Evolutionary conservation across 345 rosid genomes (phyloP).

Genomic region (Nasturtium officinale): DNA sequence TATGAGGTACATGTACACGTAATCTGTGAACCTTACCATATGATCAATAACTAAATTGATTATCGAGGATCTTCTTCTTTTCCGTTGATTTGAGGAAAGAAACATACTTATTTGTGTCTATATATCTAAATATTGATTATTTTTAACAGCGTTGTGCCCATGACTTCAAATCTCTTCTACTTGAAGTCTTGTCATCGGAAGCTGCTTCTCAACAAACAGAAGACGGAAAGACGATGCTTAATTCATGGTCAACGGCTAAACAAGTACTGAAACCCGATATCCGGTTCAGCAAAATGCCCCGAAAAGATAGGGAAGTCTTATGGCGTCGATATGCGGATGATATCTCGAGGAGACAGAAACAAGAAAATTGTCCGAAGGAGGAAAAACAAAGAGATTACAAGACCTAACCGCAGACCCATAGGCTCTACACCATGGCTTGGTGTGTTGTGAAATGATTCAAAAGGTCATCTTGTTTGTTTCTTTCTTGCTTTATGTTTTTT

Average conservation of each 20-base stretch:
- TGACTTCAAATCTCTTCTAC: conserved; percentile 69
- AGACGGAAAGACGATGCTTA: conserved; percentile 73
- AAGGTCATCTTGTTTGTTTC: not conserved
- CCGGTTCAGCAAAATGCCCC: conserved; percentile 82
- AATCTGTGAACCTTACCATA: conserved; percentile 9
- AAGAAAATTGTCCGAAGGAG: conserved; percentile 46
- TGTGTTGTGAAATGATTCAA: not conserved
- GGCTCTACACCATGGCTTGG: not conserved
- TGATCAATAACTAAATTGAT: conserved; percentile 6
- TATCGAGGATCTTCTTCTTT: not conserved
- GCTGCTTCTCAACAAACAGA: conserved; percentile 70
- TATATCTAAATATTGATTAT: not conserved
- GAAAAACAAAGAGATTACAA: conserved; percentile 52
- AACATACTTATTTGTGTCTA: not conserved
- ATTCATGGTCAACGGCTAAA: conserved; percentile 94
- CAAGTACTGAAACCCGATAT: conserved; percentile 71
- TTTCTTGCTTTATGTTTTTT: not conserved
- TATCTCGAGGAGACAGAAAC: conserved; percentile 59
- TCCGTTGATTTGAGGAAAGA: not conserved
- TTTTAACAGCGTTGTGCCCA: conserved; percentile 60
- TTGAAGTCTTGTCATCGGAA: conserved; percentile 71
- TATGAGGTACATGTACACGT: conserved; percentile 61
- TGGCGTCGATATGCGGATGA: conserved; percentile 84
- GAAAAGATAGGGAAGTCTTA: conserved; percentile 73
- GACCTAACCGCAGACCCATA: conserved; percentile 36